These are phyloP conservation scores for Neoboletus subvelutipes DNA, from an alignment of 768 basidiomycete genomes.

Conservation along the genomic window DNA sequence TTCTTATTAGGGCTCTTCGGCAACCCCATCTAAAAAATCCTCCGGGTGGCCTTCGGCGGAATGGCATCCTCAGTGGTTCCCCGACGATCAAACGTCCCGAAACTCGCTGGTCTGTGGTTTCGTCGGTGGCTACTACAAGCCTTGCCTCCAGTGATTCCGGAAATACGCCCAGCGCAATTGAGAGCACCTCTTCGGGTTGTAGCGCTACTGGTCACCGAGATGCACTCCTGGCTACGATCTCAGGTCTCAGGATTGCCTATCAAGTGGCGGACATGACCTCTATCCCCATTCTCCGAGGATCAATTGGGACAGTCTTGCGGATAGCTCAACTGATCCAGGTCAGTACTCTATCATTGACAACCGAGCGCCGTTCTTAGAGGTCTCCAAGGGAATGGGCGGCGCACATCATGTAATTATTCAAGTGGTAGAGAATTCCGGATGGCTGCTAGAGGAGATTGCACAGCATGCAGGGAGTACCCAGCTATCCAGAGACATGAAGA, in stretches of 20 bases:
- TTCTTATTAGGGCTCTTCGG: background rate
- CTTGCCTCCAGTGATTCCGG: background rate
- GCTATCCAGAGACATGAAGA: no score
- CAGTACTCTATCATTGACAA: no score
- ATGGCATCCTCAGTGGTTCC: background rate
- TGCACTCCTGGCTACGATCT: no score
- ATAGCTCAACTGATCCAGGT: background rate
- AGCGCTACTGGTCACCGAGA: background rate
- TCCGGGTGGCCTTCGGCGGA: no score
- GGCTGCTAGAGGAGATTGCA: no score
- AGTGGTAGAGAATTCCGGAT: no score
- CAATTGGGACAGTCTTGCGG: constrained; percentile 6
- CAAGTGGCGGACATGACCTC: no score
- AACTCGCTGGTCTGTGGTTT: background rate
- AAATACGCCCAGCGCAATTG: background rate
- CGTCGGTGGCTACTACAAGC: background rate
- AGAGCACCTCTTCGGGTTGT: constrained; percentile 4
- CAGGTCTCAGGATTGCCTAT: no score
- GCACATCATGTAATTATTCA: no score
- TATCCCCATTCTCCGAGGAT: constrained; percentile 2
- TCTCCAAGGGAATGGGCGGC: no score
- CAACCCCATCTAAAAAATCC: background rate
- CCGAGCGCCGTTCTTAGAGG: no score
- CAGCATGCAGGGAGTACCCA: no score
- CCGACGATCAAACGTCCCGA: constrained; percentile 2